These are phyloP conservation scores for Ploettnerulaceae sp. DNA, from an alignment of 2,329 filamentous ascomycete species.

Conservation along the genomic window DNA sequence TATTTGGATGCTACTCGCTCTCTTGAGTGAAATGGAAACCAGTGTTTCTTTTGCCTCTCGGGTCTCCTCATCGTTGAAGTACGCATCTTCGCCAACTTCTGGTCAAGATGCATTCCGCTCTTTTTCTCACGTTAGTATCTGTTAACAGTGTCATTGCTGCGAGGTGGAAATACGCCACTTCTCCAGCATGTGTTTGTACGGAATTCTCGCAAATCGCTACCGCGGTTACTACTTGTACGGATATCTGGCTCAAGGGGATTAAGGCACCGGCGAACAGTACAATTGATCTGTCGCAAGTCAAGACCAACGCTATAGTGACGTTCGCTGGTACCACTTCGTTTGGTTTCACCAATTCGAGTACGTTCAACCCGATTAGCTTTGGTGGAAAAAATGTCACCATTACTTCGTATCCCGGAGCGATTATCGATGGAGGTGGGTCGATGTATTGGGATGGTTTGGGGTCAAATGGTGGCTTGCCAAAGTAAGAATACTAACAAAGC, in stretches of 20 bases:
- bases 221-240: constrained; percentile 47
- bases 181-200: constrained; percentile 46
- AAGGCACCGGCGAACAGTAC: constrained; percentile 52
- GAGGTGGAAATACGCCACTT: background rate
- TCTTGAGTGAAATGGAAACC: background rate
- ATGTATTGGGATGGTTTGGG: constrained; percentile 60
- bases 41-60: background rate
- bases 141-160: background rate
- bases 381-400: constrained; percentile 54
- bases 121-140: constrained; percentile 8
- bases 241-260: constrained; percentile 50
- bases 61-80: constrained; percentile 3
- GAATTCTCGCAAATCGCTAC: constrained; percentile 44
- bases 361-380: constrained; percentile 38
- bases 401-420: constrained; percentile 45
- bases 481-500: constrained; percentile 18
- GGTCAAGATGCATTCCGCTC: constrained; percentile 15
- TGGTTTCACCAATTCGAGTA: constrained; percentile 26
- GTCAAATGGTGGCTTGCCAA: constrained; percentile 46
- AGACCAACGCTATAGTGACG: constrained; percentile 48
- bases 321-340: constrained; percentile 56
- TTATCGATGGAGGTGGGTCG: constrained; percentile 53
- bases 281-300: constrained; percentile 51
- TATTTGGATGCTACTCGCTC: background rate
- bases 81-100: constrained; percentile 1